A percentile compares a stretch with the other conserved stretches of the same genome.
phyloP scores from a whole-genome alignment of 2,329 filamentous ascomycete genomes.

The Gremmenia infestans region DNA sequence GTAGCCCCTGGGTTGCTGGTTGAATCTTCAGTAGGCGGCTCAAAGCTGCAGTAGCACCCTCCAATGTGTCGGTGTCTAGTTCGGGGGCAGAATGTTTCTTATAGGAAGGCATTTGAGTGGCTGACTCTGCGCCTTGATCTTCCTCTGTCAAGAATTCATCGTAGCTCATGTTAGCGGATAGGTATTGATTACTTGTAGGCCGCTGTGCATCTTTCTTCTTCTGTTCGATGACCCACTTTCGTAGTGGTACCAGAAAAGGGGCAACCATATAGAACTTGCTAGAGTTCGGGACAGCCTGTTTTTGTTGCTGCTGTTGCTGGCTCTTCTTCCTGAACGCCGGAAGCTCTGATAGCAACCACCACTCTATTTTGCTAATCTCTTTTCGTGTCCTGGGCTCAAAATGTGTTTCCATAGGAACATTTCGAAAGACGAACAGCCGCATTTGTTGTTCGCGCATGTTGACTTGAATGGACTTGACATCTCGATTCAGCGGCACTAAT shows the following conservation, averaged over 20 bases:
- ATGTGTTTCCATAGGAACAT: slow-evolving; percentile 77
- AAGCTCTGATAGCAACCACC: slow-evolving; percentile 87
- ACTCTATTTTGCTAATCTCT: slow-evolving; percentile 95
- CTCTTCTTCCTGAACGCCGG: slow-evolving; percentile 67
- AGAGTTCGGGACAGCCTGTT: slow-evolving; percentile 56
- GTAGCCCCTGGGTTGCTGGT: slow-evolving; percentile 45
- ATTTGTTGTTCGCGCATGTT: slow-evolving; percentile 91
- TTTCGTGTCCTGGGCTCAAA: slow-evolving; percentile 92
- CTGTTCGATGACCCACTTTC: slow-evolving; percentile 86
- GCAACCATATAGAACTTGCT: slow-evolving; percentile 99
- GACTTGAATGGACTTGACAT: slow-evolving; percentile 79
- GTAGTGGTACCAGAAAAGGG: slow-evolving; percentile 78
- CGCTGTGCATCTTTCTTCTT: slow-evolving; percentile 62
- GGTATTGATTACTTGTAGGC: slow-evolving; percentile 37
- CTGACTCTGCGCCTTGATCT: slow-evolving; percentile 37
- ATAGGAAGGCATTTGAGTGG: slow-evolving; percentile 6
- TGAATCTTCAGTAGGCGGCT: slow-evolving; percentile 53
- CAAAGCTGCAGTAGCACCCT: slow-evolving; percentile 44
- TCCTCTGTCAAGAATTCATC: slow-evolving; percentile 60
- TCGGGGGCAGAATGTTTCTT: slow-evolving; percentile 13
- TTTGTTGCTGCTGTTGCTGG: slow-evolving; percentile 51
- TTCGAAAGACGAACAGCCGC: slow-evolving; percentile 84
- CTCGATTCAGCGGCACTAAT: slow-evolving; percentile 65
- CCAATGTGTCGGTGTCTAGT: slow-evolving; percentile 37
- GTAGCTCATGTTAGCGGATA: slow-evolving; percentile 40